phyloP scores from a whole-genome alignment of 495 filamentous ascomycete genomes.

The Hyaloscypha hepaticicola region DNA sequence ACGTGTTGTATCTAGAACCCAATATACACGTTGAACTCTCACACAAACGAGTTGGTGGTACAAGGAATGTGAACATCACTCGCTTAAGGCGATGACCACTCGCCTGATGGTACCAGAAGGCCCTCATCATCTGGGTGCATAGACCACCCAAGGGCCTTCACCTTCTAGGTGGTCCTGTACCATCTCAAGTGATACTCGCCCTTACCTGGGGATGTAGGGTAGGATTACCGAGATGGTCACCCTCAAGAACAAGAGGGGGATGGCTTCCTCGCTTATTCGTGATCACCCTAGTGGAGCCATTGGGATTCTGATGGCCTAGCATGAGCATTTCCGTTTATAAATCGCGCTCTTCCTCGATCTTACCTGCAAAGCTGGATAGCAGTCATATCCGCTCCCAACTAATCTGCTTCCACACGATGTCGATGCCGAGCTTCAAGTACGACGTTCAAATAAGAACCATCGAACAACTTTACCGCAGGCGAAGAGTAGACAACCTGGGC shows the following conservation, averaged over 20 bases:
- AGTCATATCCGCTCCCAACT: no score
- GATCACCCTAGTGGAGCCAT: constrained; percentile 13
- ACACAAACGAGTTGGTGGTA: no score
- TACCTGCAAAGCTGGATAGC: no score
- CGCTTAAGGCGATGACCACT: constrained; percentile 12
- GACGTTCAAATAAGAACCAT: not conserved
- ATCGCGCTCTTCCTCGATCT: no score
- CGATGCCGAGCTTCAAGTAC: not conserved
- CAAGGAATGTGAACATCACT: no score
- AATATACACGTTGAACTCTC: no score
- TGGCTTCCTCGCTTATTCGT: constrained; percentile 4
- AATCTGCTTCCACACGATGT: not conserved
- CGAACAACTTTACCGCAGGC: not conserved
- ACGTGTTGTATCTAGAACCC: no score
- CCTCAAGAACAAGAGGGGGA: constrained; percentile 9
- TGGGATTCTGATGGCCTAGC: no score
- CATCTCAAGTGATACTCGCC: constrained; percentile 9
- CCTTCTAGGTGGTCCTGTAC: constrained; percentile 15
- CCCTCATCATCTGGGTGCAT: constrained; percentile 15
- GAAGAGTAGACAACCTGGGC: constrained; percentile 1
- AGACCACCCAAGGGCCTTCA: constrained; percentile 15
- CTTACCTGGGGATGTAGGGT: not conserved
- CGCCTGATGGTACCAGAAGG: constrained; percentile 6
- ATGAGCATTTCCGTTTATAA: no score
- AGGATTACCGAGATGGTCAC: constrained; percentile 6